Percentiles rank a stretch among this genome's conserved stretches.
Evolutionary conservation across 768 basidiomycete species (phyloP).

Genomic region (Hygrophorus pudorinus): DNA sequence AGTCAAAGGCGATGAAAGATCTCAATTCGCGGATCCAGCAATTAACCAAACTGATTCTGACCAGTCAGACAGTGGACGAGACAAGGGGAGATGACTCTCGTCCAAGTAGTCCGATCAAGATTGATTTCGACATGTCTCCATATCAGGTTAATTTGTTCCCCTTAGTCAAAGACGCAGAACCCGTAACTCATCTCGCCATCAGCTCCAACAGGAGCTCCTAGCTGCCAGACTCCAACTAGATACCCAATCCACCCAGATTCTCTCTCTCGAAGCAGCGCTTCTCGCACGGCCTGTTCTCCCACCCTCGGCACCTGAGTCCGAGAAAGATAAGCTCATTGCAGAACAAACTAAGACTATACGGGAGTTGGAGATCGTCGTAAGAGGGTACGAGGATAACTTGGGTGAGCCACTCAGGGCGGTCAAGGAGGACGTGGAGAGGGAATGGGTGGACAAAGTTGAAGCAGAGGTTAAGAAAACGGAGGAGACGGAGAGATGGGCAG

Average conservation of each 20-base stretch:
- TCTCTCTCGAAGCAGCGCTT: constrained; percentile 73
- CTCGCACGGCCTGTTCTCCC: constrained; percentile 60
- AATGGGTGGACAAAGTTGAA: constrained; percentile 55
- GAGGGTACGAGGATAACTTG: constrained; percentile 64
- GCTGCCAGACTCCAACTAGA: constrained; percentile 69
- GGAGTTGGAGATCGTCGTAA: constrained; percentile 65
- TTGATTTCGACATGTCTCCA: constrained; percentile 85
- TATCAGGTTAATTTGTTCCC: constrained; percentile 50
- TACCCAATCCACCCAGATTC: constrained; percentile 72
- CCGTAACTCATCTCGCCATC: neutral
- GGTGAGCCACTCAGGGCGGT: constrained; percentile 59
- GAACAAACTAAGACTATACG: constrained; percentile 69
- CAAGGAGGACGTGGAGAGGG: constrained; percentile 64
- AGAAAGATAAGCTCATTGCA: constrained; percentile 65
- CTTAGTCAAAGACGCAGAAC: neutral
- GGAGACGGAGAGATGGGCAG: constrained; percentile 66
- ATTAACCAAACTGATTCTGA: constrained; percentile 75
- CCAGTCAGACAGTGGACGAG: constrained; percentile 75
- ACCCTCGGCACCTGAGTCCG: constrained; percentile 52
- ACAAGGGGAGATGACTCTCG: constrained; percentile 58
- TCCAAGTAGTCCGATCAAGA: constrained; percentile 75
- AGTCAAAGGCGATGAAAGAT: constrained; percentile 78
- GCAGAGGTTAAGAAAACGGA: constrained; percentile 49
- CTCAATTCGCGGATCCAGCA: constrained; percentile 73
- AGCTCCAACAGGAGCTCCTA: constrained; percentile 87